These are phyloP conservation scores for Eucalyptus victrix DNA, from an alignment of 345 rosid species.

Conservation along the genomic window DNA sequence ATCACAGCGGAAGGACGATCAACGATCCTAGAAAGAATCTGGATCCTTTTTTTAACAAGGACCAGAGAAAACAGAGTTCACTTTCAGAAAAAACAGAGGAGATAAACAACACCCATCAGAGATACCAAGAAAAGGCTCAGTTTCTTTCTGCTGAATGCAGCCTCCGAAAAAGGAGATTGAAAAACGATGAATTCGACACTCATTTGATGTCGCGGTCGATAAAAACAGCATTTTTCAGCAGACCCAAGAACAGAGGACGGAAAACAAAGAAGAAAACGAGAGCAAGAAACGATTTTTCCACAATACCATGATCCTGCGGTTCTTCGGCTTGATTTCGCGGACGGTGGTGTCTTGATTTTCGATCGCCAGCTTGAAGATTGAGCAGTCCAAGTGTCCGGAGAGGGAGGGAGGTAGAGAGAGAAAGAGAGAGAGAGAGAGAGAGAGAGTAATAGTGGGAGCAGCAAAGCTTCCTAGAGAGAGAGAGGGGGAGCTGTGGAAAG, in stretches of 20 bases:
- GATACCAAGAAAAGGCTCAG: background rate
- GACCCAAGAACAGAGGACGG: background rate
- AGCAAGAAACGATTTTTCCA: background rate
- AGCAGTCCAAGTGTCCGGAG: background rate
- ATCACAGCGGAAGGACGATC: background rate
- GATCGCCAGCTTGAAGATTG: slow-evolving; percentile 64
- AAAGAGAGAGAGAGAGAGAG: slow-evolving; percentile 4
- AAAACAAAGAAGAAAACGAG: background rate
- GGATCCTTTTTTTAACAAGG: background rate
- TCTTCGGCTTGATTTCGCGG: slow-evolving; percentile 74
- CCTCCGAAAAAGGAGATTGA: background rate
- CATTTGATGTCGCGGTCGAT: background rate
- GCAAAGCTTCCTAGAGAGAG: background rate
- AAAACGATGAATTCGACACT: background rate
- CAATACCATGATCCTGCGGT: slow-evolving; percentile 69
- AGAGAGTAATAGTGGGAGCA: background rate
- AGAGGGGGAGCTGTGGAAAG: background rate
- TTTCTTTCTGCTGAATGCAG: background rate
- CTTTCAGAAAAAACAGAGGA: background rate
- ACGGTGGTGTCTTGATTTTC: slow-evolving; percentile 62
- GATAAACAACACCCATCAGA: background rate
- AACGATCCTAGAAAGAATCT: background rate
- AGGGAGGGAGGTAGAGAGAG: background rate
- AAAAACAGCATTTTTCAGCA: background rate
- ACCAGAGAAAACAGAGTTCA: background rate